phyloP scores from a whole-genome alignment of 345 rosid species.

The Eucalyptus polybractea region DNA sequence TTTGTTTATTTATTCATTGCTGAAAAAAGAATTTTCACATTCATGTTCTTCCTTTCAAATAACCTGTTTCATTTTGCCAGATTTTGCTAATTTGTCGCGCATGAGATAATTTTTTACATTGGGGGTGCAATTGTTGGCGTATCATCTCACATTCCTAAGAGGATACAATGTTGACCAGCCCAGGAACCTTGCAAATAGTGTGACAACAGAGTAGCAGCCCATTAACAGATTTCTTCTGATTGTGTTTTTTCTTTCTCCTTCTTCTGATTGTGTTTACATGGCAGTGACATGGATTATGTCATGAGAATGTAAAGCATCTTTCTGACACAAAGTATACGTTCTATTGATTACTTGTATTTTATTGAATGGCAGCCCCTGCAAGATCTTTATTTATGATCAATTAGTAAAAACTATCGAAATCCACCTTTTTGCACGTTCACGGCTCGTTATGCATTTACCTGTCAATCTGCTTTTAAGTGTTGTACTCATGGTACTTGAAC shows the following conservation, averaged over 20 bases:
- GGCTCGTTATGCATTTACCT: too few species aligned
- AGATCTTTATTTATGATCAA: too few species aligned
- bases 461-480: too few species aligned
- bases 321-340: too few species aligned
- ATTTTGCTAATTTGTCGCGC: neutral
- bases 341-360: fast-evolving
- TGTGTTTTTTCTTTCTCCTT: neutral
- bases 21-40: neutral
- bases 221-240: neutral
- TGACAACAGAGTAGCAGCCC: conserved; percentile 26
- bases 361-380: too few species aligned
- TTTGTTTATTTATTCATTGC: too few species aligned
- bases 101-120: neutral
- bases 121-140: conserved; percentile 56
- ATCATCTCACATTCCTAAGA: conserved; percentile 77
- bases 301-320: too few species aligned
- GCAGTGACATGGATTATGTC: too few species aligned
- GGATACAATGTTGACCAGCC: conserved; percentile 89
- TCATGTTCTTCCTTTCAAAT: neutral
- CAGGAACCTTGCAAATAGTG: conserved; percentile 38
- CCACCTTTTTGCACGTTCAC: too few species aligned
- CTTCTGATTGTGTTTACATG: neutral
- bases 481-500: too few species aligned
- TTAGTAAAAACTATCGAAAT: too few species aligned
- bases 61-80: neutral